Conservation (phyloP, 2,329 filamentous ascomycete species). For the Davidsoniella virescens region DNA sequence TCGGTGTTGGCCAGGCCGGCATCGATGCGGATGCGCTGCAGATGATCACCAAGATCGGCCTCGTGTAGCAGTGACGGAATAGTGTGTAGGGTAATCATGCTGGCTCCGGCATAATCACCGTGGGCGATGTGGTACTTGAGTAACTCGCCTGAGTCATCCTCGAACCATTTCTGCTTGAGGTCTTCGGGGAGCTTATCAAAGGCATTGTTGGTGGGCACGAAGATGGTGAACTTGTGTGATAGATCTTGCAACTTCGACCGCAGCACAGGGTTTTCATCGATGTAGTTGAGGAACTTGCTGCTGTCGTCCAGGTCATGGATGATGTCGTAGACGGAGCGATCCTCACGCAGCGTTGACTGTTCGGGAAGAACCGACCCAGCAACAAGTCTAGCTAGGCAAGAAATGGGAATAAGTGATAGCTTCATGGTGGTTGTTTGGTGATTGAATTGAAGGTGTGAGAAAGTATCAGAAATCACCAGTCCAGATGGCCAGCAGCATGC, state of each 20-base stretch:
- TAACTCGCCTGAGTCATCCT: conserved; percentile 34
- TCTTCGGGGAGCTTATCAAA: conserved; percentile 46
- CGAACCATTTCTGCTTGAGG: conserved; percentile 18
- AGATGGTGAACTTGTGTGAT: conserved; percentile 56
- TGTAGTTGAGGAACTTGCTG: conserved; percentile 5
- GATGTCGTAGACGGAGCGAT: conserved; percentile 14
- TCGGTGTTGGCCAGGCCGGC: conserved; percentile 45
- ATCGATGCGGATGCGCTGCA: conserved; percentile 58
- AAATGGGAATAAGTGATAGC: no score
- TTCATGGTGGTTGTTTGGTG: no score
- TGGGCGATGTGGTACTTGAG: conserved; percentile 60
- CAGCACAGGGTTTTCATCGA: conserved; percentile 51
- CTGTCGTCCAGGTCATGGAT: conserved; percentile 16
- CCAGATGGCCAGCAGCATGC: no score
- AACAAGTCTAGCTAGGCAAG: no score
- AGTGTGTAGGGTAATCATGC: conserved; percentile 55
- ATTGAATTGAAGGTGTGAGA: no score
- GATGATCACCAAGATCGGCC: conserved; percentile 41
- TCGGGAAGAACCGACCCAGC: no score
- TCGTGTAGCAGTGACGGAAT: conserved; percentile 52
- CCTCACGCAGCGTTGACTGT: not conserved
- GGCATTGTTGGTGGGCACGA: conserved; percentile 62
- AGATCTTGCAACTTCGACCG: conserved; percentile 61
- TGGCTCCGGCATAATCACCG: conserved; percentile 47
- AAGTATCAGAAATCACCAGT: no score